Evolutionary conservation across 2,329 filamentous ascomycete genomes (phyloP), one percentile per base, ranked within the genome.

Genomic region (Rhynchosporium agropyri): DNA sequence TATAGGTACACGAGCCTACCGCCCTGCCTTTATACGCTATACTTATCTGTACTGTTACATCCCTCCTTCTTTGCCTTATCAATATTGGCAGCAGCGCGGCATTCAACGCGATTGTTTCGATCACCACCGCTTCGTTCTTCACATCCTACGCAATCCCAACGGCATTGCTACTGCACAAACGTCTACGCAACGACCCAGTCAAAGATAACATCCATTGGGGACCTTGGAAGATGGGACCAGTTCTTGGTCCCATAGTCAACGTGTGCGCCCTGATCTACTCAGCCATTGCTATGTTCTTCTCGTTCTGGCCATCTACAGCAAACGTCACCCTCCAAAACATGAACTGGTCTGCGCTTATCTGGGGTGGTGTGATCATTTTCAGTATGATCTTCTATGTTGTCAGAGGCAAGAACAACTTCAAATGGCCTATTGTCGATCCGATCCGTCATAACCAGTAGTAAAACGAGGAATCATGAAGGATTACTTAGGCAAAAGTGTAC

Each of bases 281-380:
- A 5, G 28, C 69, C 20, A 73, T 83, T 1, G 83, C 84, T 0
- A 80, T 79, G 3, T 69, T 79, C 31, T 86, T 85, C 71, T 87
- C 85, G 63, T 69, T 76, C 56, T 68, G 61, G 49, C 67, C 67
- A 6, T 28, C 61, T 1, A 63, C 60, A 8, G 20, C 38, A 9
- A 43, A 50, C 7, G 65, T 69, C 29, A 69, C 62, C 20, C 46
- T 76, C 0, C 69, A 72, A 0, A 78, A 73, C 12, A 79, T 81
- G 76, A 84, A 84, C 69, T 83, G 78, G 66, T 79, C 76, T 28
- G 72, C 80, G 8, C 66, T 83, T 2, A 76, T 83, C 0, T 80
- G 79, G 15, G 77, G 75, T 0, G 73, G 70, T 0, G 75, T 79
- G 0, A 65, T 79, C 3, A 68, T 80, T 1, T 79, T 83, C 53